Evolutionary conservation across 768 basidiomycete genomes (phyloP).

Genomic region (Tephrocybe sp.): DNA sequence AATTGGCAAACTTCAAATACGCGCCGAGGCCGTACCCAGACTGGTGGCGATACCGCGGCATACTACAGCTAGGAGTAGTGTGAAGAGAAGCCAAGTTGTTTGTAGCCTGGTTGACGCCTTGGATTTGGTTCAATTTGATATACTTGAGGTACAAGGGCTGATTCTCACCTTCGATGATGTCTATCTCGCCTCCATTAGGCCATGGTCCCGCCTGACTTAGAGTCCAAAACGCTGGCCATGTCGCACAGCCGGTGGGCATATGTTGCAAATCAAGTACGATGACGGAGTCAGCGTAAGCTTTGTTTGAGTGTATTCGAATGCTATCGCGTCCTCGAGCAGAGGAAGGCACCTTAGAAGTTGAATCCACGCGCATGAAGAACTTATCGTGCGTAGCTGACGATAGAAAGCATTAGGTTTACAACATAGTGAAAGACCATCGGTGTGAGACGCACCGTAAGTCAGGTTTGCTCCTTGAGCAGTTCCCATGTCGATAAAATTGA

Average conservation of each 20-base stretch:
- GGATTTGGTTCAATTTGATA: not conserved
- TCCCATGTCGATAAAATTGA: too few relatives aligned
- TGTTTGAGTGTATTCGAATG: constrained; percentile 46
- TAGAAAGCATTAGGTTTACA: not conserved
- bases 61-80: constrained; percentile 45
- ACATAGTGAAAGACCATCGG: too few relatives aligned
- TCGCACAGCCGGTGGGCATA: constrained; percentile 58
- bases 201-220: constrained; percentile 49
- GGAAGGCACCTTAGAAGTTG: constrained; percentile 30
- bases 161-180: constrained; percentile 52
- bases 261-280: constrained; percentile 52
- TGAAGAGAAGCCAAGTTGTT: constrained; percentile 54
- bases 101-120: constrained; percentile 47
- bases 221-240: constrained; percentile 70
- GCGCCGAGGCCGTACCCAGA: constrained; percentile 36
- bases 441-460: too few relatives aligned
- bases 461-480: too few relatives aligned
- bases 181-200: constrained; percentile 62
- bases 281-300: constrained; percentile 43
- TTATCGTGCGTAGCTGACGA: constrained; percentile 31
- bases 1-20: not conserved
- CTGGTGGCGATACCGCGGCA: constrained; percentile 39
- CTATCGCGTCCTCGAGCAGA: constrained; percentile 51
- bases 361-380: constrained; percentile 61
- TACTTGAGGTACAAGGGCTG: not conserved